These are phyloP conservation scores for Chiua virens DNA, from an alignment of 768 basidiomycete species.

Conservation along the genomic window DNA sequence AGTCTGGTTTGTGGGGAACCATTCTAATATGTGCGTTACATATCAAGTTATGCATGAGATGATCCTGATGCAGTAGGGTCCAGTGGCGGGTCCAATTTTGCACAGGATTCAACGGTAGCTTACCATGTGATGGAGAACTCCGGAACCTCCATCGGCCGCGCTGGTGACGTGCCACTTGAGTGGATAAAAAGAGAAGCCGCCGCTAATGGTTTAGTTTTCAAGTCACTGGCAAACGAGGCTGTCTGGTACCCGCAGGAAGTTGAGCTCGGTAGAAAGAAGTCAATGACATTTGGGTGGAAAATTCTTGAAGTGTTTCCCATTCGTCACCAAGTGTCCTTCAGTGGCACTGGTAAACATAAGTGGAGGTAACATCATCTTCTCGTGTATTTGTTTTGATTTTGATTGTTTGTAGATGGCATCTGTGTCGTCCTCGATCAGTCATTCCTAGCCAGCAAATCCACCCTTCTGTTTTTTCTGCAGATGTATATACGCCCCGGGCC, in stretches of 20 bases:
- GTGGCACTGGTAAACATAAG: slow-evolving; percentile 6
- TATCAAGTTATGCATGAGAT: neutral
- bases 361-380: neutral
- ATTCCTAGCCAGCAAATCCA: slow-evolving; percentile 6
- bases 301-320: neutral
- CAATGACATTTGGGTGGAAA: neutral
- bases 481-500: slow-evolving; percentile 2
- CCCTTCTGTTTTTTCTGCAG: neutral
- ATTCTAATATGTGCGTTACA: slow-evolving; percentile 9
- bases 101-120: too few relatives aligned
- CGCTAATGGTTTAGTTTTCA: slow-evolving; percentile 1
- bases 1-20: slow-evolving; percentile 12
- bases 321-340: slow-evolving; percentile 10
- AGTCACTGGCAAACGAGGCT: neutral
- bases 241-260: slow-evolving; percentile 7
- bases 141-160: neutral
- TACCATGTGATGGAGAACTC: neutral
- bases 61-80: neutral
- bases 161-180: slow-evolving; percentile 4
- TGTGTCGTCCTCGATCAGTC: neutral
- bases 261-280: neutral
- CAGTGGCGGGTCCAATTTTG: slow-evolving; percentile 1
- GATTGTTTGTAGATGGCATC: too few relatives aligned
- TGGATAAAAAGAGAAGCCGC: slow-evolving; percentile 13
- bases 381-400: too few relatives aligned